A percentile compares a stretch with the other conserved stretches of the same genome.
phyloP scores from a whole-genome alignment of 2,329 filamentous ascomycete species.

The Claviceps lovelessii region DNA sequence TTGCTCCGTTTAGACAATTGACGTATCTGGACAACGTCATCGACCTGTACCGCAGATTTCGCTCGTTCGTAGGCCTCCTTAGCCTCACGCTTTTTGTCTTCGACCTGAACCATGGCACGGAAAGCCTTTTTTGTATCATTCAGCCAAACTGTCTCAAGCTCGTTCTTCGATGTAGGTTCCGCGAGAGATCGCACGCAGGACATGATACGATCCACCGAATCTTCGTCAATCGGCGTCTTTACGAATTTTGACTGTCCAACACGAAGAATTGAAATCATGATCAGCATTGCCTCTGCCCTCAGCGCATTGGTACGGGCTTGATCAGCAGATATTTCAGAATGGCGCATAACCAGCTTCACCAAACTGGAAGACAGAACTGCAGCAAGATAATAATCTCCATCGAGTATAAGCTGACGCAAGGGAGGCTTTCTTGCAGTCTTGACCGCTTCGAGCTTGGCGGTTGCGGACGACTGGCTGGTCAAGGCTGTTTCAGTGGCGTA shows the following conservation, averaged over 20 bases:
- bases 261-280: constrained; percentile 97
- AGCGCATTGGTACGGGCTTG: constrained; percentile 80
- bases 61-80: constrained; percentile 88
- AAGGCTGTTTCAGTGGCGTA: constrained; percentile 95
- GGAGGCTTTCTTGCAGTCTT: constrained; percentile 96
- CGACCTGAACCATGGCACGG: constrained; percentile 89
- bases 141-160: constrained; percentile 82
- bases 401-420: constrained; percentile 82
- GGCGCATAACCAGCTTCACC: constrained; percentile 95
- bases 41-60: constrained; percentile 86
- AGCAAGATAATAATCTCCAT: constrained; percentile 92
- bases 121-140: constrained; percentile 93
- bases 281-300: constrained; percentile 93
- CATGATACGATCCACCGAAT: constrained; percentile 98
- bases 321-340: constrained; percentile 83
- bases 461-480: constrained; percentile 79
- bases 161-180: constrained; percentile 78
- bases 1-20: constrained; percentile 87
- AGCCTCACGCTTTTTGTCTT: constrained; percentile 94
- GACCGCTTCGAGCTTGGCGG: constrained; percentile 86
- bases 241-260: constrained; percentile 98
- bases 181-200: constrained; percentile 84
- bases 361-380: constrained; percentile 91
- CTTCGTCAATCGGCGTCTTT: constrained; percentile 92
- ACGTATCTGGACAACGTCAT: constrained; percentile 84